These are phyloP conservation scores for Pyrenopolyporus hunteri DNA, from an alignment of 495 filamentous ascomycete genomes.

Conservation along the genomic window DNA sequence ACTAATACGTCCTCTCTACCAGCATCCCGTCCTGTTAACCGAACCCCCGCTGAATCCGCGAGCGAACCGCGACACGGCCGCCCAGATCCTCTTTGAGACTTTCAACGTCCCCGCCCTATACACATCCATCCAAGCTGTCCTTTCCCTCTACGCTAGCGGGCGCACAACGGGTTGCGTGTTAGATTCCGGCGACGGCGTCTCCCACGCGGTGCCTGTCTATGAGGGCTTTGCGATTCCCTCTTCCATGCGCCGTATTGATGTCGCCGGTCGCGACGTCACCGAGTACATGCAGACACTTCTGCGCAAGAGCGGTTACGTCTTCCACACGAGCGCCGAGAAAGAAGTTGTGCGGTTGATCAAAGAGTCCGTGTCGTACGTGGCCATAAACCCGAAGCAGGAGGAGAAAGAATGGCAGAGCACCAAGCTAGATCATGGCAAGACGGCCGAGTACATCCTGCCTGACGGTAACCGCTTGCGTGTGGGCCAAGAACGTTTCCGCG, in stretches of 20 bases:
- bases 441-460: conserved; percentile 84
- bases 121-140: conserved; percentile 94
- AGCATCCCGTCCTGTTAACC: conserved; percentile 96
- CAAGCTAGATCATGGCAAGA: conserved; percentile 68
- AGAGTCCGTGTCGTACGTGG: conserved; percentile 91
- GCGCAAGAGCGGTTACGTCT: conserved; percentile 89
- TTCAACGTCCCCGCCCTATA: conserved; percentile 98
- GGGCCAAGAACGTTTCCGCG: conserved; percentile 80
- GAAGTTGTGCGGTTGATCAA: conserved; percentile 97
- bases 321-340: conserved; percentile 98
- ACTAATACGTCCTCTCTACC: conserved; percentile 1
- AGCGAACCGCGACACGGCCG: conserved; percentile 93
- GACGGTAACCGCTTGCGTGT: conserved; percentile 70
- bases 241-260: conserved; percentile 93
- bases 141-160: conserved; percentile 95
- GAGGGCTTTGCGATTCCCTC: conserved; percentile 97
- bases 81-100: conserved; percentile 97
- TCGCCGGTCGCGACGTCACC: conserved; percentile 97
- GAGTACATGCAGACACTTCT: conserved; percentile 92
- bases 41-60: conserved; percentile 97
- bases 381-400: conserved; percentile 86
- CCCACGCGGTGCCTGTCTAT: conserved; percentile 96
- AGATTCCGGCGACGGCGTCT: conserved; percentile 95
- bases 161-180: conserved; percentile 96
- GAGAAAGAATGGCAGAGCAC: conserved; percentile 91